Conservation (phyloP, 1,139 yeast genomes). For the Protomyces arabidopsidicola region DNA sequence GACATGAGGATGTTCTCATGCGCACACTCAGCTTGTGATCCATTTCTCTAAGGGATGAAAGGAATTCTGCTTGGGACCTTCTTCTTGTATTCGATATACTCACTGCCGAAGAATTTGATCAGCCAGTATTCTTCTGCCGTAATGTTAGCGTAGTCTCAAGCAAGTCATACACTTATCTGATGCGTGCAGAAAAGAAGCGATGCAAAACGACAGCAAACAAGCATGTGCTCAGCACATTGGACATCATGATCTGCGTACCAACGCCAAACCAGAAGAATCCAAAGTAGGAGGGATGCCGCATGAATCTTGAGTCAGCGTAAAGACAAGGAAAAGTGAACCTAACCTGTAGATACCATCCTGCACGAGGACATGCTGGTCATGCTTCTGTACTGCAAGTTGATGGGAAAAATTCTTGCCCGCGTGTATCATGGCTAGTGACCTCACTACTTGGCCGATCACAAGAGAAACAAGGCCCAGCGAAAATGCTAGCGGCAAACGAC, state of each 20-base stretch:
- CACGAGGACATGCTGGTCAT: slow-evolving; percentile 58
- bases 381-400: slow-evolving; percentile 54
- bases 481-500: slow-evolving; percentile 33
- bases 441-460: slow-evolving; percentile 57
- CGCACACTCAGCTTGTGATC: background rate
- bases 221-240: slow-evolving; percentile 55
- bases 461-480: slow-evolving; percentile 49
- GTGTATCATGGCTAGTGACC: slow-evolving; percentile 78
- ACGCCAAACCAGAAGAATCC: slow-evolving; percentile 94
- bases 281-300: slow-evolving; percentile 82
- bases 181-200: slow-evolving; percentile 64
- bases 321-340: background rate
- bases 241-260: slow-evolving; percentile 69
- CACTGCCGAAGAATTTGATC: slow-evolving; percentile 59
- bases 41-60: slow-evolving; percentile 41
- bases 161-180: slow-evolving; percentile 59
- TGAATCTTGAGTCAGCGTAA: background rate
- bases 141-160: background rate
- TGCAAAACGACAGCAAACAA: slow-evolving; percentile 53
- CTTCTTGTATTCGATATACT: slow-evolving; percentile 54
- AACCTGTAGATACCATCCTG: slow-evolving; percentile 64
- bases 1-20: background rate
- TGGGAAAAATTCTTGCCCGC: slow-evolving; percentile 90
- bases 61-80: slow-evolving; percentile 61
- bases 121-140: slow-evolving; percentile 27